Base-by-base conservation (phyloP, 2,329 filamentous ascomycete species). In the Phialemonium atrogriseum region DNA sequence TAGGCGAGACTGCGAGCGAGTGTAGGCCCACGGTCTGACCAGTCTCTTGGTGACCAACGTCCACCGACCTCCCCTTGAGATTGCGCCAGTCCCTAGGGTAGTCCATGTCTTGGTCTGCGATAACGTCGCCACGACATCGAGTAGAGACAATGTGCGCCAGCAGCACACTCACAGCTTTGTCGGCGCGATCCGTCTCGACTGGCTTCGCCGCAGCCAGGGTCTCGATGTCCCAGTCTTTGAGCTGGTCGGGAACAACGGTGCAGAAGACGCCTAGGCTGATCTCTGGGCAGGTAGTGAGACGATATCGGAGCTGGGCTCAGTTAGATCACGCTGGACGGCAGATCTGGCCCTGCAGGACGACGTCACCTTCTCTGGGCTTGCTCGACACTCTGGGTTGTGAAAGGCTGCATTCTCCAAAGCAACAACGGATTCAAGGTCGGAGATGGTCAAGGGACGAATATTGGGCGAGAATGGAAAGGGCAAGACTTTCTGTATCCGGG, bases 231-330 rank as follows among this genome's bases (percentile, higher is more conserved):
- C 68, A 59, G 47, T 68, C 52, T 47, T 66, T 51, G 12, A 55
- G 50, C 24, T 67, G 64, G 25, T 52, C 53, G 9, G 68, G 60
- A 14, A 62, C 53, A 10, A 73, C 66, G 10, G 76, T 80, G 42
- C 81, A 83, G 62, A 89, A 94, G 34, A 94, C 60, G 17, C 87
- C 88, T 32, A 88, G 65, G 52, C 75, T 81, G 34, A 94, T 70
- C 49, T 88, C 82, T 23, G 82, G 78, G 52, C 82, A 88, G 48
- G 66, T 70, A 16, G 68, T 72, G 16, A 94, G 71, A 39, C 85
- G 81, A 57, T 93, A 93, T 35, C 71, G 61, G 48, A 91, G 76
- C 84, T 89, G 28, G 11, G 7, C 22, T 13, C 11, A 10, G 12
- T 27, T 19, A 16, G 11, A 22, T n/a, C n/a, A n/a, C n/a, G n/a